Conservation (phyloP, 2,329 filamentous ascomycete species). For the Lasiodiplodia sp. region DNA sequence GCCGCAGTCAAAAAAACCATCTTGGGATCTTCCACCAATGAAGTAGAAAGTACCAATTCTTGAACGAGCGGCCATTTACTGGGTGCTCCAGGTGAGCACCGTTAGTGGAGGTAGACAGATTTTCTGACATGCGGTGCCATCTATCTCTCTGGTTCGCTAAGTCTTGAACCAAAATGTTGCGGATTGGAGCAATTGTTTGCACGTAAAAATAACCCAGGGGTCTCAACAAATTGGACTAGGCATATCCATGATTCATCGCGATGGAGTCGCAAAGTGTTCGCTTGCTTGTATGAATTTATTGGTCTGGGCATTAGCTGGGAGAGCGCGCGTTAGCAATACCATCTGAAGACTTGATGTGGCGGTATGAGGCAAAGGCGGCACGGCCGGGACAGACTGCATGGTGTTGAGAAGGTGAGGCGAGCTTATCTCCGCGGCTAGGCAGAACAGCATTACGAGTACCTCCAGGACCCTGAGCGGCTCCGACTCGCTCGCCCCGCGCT, state of each 20-base stretch:
- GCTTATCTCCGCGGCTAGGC: constrained; percentile 23
- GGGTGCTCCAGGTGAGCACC: no score
- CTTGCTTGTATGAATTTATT: not conserved
- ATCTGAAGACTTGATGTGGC: no score
- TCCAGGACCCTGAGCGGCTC: constrained; percentile 16
- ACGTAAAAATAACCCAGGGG: not conserved
- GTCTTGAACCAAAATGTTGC: no score
- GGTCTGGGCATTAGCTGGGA: not conserved
- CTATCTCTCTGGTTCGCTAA: no score
- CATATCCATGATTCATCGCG: not conserved
- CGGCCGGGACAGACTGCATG: not conserved
- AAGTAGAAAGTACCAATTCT: no score
- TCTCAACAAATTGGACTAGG: not conserved
- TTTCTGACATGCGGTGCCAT: no score
- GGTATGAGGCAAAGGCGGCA: not conserved
- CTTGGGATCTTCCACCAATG: no score
- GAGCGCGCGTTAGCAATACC: not conserved
- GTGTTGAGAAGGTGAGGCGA: constrained; percentile 9
- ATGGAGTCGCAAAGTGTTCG: not conserved
- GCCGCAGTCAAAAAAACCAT: not conserved
- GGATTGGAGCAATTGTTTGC: not conserved
- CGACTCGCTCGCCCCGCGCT: not conserved
- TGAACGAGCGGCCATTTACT: no score
- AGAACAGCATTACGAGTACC: constrained; percentile 17
- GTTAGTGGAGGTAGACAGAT: no score